Base-by-base conservation (phyloP, 2,329 filamentous ascomycete species). In the Hymenotorrendiella dingleyae region DNA sequence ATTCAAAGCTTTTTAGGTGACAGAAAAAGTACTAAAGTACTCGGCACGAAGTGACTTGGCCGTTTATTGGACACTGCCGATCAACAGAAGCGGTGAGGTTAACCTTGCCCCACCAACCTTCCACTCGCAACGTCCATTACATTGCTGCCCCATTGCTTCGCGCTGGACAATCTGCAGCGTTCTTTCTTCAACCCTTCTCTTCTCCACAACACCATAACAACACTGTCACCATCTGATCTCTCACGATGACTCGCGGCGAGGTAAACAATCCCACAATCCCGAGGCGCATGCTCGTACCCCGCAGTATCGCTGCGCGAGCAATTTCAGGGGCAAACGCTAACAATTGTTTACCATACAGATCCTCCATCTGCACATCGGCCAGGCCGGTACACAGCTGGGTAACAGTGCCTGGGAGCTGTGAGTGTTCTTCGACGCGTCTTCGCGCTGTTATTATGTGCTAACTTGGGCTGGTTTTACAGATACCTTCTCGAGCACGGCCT, bases 331-430 rank as follows among this genome's bases (percentile, higher is more conserved):
- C 33, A 19, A 20, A 20, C 32, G 35, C 40, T 46, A 21, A 42
- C 32, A 36, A 38, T 28, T 29, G 23, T 43, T 19, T 38, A n/a
- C 29, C 19, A 21, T 17, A 20, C 54, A 82, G 78, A 74, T 83
- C 62, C 75, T 74, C 61, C 79, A 83, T 65, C 67, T 83, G 56
- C 78, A 82, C 62, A 78, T 83, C 63, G 79, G 79, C 64, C 79
- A 83, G 67, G 79, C 79, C 64, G 79, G 79, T 63, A 73, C 70
- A 42, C 79, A 83, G 70, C 73, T 83, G 46, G 79, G 79, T 57
- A 82, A 82, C 67, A 76, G 73, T 59, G 79, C 78, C 55, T 83
- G 79, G 79, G 78, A 83, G 65, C 71, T 82, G 79, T 82, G 75
- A 53, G 76, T 63, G 43, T 30, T 39, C 17, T 32, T 10, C 19